These are phyloP conservation scores for Naganishia kalamii DNA, from an alignment of 768 basidiomycete genomes.

Conservation along the genomic window DNA sequence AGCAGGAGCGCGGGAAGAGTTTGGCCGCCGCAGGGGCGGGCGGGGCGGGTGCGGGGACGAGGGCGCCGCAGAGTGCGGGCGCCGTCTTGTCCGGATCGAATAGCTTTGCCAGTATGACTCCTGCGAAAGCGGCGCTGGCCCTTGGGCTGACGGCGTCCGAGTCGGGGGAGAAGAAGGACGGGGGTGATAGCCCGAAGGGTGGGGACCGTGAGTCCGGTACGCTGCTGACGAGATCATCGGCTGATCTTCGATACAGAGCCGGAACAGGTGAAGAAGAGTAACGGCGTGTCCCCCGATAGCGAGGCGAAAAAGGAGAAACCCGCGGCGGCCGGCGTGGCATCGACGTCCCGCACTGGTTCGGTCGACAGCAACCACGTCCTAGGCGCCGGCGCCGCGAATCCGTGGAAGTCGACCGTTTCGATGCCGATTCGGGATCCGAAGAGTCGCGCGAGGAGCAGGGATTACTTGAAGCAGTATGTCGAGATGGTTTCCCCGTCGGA, in stretches of 20 bases:
- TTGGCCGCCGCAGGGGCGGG: neutral
- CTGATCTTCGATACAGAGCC: neutral
- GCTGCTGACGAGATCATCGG: neutral
- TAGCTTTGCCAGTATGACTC: neutral
- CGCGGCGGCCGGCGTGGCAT: neutral
- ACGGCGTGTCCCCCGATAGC: neutral
- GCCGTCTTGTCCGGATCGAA: neutral
- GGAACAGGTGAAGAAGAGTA: neutral
- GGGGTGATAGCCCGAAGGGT: neutral
- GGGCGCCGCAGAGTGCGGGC: constrained; percentile 2
- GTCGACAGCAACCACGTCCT: constrained; percentile 5
- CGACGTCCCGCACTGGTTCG: neutral
- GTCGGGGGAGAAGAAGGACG: neutral
- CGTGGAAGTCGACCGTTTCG: constrained; percentile 57
- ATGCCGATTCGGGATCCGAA: constrained; percentile 87
- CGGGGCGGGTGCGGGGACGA: neutral
- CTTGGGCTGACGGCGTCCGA: neutral
- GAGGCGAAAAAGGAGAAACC: neutral
- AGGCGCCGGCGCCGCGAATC: constrained; percentile 44
- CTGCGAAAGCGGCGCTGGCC: neutral
- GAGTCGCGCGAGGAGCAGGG: constrained; percentile 83
- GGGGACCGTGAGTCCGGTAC: neutral
- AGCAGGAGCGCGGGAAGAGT: constrained; percentile 77
- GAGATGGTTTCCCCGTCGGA: too few relatives aligned
- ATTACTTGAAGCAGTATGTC: constrained; percentile 91